phyloP scores from a whole-genome alignment of 139 green algal genomes.

The Chlamydomonas sp. region DNA sequence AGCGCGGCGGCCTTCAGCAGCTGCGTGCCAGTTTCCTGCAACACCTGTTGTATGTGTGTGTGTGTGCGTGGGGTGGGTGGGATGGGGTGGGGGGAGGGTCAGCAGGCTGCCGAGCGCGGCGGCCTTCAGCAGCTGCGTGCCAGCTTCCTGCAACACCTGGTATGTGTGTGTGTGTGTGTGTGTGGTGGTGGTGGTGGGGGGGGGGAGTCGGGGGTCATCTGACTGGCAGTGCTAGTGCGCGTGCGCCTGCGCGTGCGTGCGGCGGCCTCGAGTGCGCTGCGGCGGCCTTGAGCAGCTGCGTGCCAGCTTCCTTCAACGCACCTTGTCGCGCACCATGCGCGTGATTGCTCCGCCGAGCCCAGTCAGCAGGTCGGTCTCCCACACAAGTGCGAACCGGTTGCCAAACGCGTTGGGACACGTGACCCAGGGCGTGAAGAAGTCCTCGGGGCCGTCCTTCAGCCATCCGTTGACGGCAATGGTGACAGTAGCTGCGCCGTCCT shows the following conservation, averaged over 20 bases:
- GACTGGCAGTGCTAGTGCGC: neutral
- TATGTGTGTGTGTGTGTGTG: no score
- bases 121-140: no score
- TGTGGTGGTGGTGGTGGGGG: no score
- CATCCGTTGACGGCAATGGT: slow-evolving; percentile 6
- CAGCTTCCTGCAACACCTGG: no score
- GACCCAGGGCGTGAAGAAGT: slow-evolving; percentile 1
- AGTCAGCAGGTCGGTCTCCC: slow-evolving; percentile 2
- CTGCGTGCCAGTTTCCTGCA: no score
- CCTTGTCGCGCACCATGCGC: neutral
- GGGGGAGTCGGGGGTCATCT: no score
- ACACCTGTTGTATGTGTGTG: no score
- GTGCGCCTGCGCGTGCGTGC: neutral
- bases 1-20: no score
- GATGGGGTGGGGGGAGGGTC: no score
- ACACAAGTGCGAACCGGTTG: slow-evolving; percentile 1
- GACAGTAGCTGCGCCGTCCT: neutral
- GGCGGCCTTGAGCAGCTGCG: neutral
- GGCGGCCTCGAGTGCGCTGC: neutral
- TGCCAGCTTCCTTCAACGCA: neutral
- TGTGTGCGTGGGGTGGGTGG: no score
- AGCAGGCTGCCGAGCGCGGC: no score
- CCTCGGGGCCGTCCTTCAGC: neutral
- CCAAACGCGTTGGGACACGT: neutral
- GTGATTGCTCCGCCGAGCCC: neutral